Percentiles rank a stretch among this genome's conserved stretches.
Evolutionary conservation across 768 basidiomycete species (phyloP).

Genomic region (Lentinus brumalis): DNA sequence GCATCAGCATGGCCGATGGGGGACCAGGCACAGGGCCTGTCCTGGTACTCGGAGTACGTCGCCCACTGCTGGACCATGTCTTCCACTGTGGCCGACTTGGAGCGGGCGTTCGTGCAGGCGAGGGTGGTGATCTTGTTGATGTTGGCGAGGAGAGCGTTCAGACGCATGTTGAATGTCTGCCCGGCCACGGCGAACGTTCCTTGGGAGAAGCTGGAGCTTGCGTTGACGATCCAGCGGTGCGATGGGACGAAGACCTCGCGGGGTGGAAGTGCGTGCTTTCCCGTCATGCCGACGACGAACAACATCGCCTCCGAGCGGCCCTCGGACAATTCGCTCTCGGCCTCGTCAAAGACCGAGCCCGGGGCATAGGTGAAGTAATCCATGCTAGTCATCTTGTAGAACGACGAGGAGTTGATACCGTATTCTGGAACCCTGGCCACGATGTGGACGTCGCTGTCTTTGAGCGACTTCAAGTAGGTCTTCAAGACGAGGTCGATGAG

Average conservation of each 20-base stretch:
- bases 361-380: too few species aligned
- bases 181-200: constrained; percentile 30
- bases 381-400: too few species aligned
- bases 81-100: too few species aligned
- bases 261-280: too few species aligned
- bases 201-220: constrained; percentile 20
- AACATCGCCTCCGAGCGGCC: constrained; percentile 7
- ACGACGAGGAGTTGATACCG: too few species aligned
- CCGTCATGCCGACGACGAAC: constrained; percentile 27
- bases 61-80: constrained; percentile 26
- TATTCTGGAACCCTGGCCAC: too few species aligned
- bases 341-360: too few species aligned
- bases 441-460: too few species aligned
- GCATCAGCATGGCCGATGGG: constrained; percentile 7
- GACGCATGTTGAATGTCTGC: constrained; percentile 28
- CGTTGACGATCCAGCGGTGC: constrained; percentile 23
- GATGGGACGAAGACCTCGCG: constrained; percentile 19
- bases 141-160: constrained; percentile 24
- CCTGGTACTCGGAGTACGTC: constrained; percentile 23
- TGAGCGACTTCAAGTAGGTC: too few species aligned
- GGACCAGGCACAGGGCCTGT: constrained; percentile 23
- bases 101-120: constrained; percentile 11
- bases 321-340: too few species aligned
- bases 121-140: constrained; percentile 32
- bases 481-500: too few species aligned